Evolutionary conservation across 2,329 filamentous ascomycete species (phyloP).

Genomic region (Penicillium sclerotiorum): DNA sequence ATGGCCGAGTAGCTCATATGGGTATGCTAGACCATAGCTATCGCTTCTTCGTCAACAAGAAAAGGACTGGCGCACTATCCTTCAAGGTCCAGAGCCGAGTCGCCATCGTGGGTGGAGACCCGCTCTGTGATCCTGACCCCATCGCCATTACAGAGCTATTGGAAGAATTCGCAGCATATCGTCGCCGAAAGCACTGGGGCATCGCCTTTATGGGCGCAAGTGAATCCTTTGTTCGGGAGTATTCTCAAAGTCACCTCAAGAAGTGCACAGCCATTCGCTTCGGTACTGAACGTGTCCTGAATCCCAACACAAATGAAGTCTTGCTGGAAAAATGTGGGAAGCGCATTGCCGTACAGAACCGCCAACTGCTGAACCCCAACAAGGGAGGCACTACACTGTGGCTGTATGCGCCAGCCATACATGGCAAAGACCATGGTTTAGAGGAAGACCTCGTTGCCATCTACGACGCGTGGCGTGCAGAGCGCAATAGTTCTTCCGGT

Average conservation of each 20-base stretch:
- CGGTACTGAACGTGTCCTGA: conserved; percentile 43
- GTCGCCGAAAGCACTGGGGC: conserved; percentile 32
- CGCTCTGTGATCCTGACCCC: conserved; percentile 34
- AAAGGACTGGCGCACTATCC: conserved; percentile 38
- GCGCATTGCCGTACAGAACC: conserved; percentile 40
- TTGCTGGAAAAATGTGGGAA: conserved; percentile 40
- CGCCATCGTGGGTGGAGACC: conserved; percentile 45
- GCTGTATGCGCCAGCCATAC: conserved; percentile 37
- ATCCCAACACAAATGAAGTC: conserved; percentile 44
- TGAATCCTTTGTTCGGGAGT: conserved; percentile 30
- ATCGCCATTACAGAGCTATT: conserved; percentile 30
- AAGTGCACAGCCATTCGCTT: conserved; percentile 43
- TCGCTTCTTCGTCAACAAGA: conserved; percentile 43
- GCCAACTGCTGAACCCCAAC: conserved; percentile 37
- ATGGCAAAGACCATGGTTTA: conserved; percentile 32
- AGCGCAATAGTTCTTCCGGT: conserved; percentile 33
- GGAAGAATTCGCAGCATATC: conserved; percentile 39
- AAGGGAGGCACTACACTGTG: conserved; percentile 39
- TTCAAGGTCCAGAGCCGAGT: conserved; percentile 43
- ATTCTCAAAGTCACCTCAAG: conserved; percentile 27
- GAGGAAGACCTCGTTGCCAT: conserved; percentile 37
- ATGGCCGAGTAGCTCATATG: conserved; percentile 47
- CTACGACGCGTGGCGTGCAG: conserved; percentile 43
- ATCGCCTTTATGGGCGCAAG: conserved; percentile 43
- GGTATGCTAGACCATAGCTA: conserved; percentile 47